A percentile compares a stretch with the other conserved stretches of the same genome.
phyloP scores from a whole-genome alignment of 352 stramenopile genomes.

The Globisporangium spinosum region DNA sequence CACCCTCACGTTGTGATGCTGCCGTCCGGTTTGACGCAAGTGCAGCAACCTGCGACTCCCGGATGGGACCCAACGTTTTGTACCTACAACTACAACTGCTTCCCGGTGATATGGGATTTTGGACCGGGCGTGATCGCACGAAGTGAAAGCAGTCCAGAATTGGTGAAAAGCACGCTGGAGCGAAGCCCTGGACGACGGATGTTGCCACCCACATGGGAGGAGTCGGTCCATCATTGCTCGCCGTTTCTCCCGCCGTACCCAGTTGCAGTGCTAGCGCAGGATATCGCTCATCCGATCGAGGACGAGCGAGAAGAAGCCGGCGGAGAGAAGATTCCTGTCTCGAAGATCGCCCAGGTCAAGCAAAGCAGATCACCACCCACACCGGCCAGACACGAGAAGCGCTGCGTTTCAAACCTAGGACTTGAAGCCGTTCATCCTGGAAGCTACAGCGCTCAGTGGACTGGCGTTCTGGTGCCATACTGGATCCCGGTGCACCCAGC shows the following conservation, averaged over 20 bases:
- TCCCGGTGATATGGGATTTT: slow-evolving; percentile 23
- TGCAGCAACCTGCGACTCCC: slow-evolving; percentile 15
- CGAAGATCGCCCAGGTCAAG: neutral
- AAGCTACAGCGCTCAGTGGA: neutral
- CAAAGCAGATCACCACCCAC: neutral
- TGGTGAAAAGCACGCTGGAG: slow-evolving; percentile 8
- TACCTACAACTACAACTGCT: slow-evolving; percentile 55
- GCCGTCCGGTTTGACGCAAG: slow-evolving; percentile 48
- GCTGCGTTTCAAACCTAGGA: neutral
- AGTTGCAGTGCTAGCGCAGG: slow-evolving; percentile 28
- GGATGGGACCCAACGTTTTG: slow-evolving; percentile 18
- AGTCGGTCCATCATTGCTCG: slow-evolving; percentile 26
- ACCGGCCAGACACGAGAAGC: neutral
- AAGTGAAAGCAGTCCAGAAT: neutral
- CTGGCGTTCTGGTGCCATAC: neutral
- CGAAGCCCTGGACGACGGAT: slow-evolving; percentile 24
- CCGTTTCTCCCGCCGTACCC: slow-evolving; percentile 64
- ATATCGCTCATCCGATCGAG: neutral
- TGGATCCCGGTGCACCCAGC: neutral
- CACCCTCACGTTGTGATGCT: slow-evolving; percentile 57
- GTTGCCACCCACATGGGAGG: slow-evolving; percentile 65
- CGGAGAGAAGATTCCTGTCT: neutral
- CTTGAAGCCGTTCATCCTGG: neutral
- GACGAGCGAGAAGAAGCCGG: too few relatives aligned
- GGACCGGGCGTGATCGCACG: slow-evolving; percentile 9